Conservation (phyloP, 768 basidiomycete species). For the Hortiboletus campestris region DNA sequence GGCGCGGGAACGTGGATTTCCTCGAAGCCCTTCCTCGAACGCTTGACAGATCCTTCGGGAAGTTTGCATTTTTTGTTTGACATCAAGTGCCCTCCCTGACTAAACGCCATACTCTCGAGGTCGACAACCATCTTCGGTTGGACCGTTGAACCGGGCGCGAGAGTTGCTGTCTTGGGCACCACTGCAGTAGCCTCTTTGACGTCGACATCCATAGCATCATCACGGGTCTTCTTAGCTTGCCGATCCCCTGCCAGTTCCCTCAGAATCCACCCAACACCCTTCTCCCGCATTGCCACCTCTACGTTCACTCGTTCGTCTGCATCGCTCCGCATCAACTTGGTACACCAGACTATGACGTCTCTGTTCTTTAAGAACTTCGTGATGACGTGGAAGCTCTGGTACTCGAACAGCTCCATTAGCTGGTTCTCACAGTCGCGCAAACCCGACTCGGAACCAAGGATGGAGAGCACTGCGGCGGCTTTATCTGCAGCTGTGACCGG, state of each 20-base stretch:
- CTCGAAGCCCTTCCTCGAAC: slow-evolving; percentile 93
- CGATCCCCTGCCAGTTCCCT: slow-evolving; percentile 84
- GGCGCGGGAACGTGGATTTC: slow-evolving; percentile 97
- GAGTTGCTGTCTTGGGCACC: slow-evolving; percentile 80
- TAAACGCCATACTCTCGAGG: slow-evolving; percentile 93
- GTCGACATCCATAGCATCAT: slow-evolving; percentile 81
- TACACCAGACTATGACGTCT: slow-evolving; percentile 97
- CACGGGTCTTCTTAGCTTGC: slow-evolving; percentile 47
- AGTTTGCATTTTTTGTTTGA: slow-evolving; percentile 98
- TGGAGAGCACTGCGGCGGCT: slow-evolving; percentile 76
- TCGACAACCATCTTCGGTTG: slow-evolving; percentile 86
- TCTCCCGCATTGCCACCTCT: slow-evolving; percentile 98
- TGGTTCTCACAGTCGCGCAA: slow-evolving; percentile 93
- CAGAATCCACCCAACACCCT: slow-evolving; percentile 93
- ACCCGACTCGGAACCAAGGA: slow-evolving; percentile 83
- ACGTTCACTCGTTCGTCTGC: slow-evolving; percentile 89
- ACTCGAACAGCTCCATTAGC: slow-evolving; percentile 96
- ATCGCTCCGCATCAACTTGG: slow-evolving; percentile 86
- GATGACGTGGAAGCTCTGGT: slow-evolving; percentile 85
- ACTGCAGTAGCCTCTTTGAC: slow-evolving; percentile 41
- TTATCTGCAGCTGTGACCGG: slow-evolving; percentile 94
- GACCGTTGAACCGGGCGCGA: slow-evolving; percentile 82
- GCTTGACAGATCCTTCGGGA: slow-evolving; percentile 97
- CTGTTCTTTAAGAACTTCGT: slow-evolving; percentile 92
- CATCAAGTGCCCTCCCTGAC: slow-evolving; percentile 95